Evolutionary conservation across 257 asterid genomes (phyloP).

Genomic region (Oldenlandia corymbosa): DNA sequence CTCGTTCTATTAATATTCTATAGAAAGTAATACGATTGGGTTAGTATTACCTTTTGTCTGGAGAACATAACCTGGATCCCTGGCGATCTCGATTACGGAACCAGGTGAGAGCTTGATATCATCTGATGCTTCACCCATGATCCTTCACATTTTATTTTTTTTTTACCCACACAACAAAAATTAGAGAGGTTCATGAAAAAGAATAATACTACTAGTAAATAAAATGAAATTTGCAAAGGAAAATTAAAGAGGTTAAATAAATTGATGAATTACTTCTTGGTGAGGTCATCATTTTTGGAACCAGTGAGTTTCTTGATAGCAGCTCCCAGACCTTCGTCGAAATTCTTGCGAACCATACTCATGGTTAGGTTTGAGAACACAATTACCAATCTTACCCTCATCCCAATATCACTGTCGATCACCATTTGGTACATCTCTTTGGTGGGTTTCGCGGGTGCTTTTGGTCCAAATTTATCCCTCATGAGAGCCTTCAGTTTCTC

Average conservation of each 20-base stretch:
- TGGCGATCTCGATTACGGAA: constrained; percentile 66
- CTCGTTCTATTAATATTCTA: too few species aligned
- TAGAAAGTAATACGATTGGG: constrained; percentile 1
- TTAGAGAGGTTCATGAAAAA: too few species aligned
- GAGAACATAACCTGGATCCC: constrained; percentile 68
- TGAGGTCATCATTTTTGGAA: constrained; percentile 57
- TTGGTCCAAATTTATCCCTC: constrained; percentile 38
- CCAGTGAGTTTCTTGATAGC: constrained; percentile 75
- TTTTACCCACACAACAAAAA: constrained; percentile 15
- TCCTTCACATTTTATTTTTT: too few species aligned
- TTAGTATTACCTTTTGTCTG: constrained; percentile 52
- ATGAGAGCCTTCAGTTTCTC: constrained; percentile 47
- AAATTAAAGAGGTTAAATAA: background rate
- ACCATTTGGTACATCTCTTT: constrained; percentile 61
- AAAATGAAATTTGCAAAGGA: too few species aligned
- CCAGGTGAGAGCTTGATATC: constrained; percentile 63
- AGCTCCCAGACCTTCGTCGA: constrained; percentile 63
- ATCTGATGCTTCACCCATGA: constrained; percentile 68
- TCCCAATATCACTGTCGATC: constrained; percentile 54
- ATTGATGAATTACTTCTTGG: constrained; percentile 36
- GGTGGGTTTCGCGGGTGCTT: constrained; percentile 59
- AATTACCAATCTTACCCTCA: constrained; percentile 55
- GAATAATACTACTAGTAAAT: too few species aligned
- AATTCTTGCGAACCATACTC: constrained; percentile 67
- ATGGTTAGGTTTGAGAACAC: constrained; percentile 60